A percentile compares a stretch with the other conserved stretches of the same genome.
phyloP scores from a whole-genome alignment of 2,329 filamentous ascomycete species.

The Diaporthe humulicola region DNA sequence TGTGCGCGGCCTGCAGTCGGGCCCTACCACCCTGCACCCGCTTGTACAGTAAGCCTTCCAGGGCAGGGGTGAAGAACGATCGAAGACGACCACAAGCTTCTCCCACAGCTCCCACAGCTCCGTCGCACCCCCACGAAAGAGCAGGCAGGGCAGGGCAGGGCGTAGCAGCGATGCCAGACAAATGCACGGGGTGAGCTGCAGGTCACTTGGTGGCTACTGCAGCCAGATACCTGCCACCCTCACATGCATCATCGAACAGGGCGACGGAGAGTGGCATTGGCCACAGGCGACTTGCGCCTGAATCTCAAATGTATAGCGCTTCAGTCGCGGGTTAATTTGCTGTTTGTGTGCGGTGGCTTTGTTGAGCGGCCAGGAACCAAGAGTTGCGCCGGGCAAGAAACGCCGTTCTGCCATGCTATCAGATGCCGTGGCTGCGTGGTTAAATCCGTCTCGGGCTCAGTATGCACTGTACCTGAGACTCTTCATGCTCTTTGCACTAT shows the following conservation, averaged over 20 bases:
- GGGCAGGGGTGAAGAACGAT: slow-evolving; percentile 16
- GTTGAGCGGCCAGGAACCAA: neutral
- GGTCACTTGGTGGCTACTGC: slow-evolving; percentile 18
- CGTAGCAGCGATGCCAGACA: slow-evolving; percentile 19
- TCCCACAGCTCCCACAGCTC: slow-evolving; percentile 3
- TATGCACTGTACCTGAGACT: slow-evolving; percentile 34
- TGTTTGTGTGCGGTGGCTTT: neutral
- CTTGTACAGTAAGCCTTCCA: slow-evolving; percentile 6
- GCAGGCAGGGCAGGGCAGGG: neutral
- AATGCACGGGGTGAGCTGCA: slow-evolving; percentile 17
- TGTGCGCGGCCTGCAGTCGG: slow-evolving; percentile 22
- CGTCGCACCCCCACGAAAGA: slow-evolving; percentile 8
- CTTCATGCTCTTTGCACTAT: slow-evolving; percentile 27
- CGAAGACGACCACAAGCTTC: slow-evolving; percentile 24
- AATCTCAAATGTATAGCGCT: neutral
- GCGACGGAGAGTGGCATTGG: neutral
- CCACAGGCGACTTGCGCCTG: neutral
- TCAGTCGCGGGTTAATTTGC: neutral
- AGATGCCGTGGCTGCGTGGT: neutral
- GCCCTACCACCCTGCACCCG: slow-evolving; percentile 22
- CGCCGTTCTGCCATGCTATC: neutral
- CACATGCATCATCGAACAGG: slow-evolving; percentile 10
- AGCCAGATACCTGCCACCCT: slow-evolving; percentile 4
- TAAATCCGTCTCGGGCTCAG: slow-evolving; percentile 23
- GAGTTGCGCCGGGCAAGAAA: slow-evolving; percentile 17